These are phyloP conservation scores for Penicillium verhagenii DNA, from an alignment of 495 filamentous ascomycete species.

Conservation along the genomic window DNA sequence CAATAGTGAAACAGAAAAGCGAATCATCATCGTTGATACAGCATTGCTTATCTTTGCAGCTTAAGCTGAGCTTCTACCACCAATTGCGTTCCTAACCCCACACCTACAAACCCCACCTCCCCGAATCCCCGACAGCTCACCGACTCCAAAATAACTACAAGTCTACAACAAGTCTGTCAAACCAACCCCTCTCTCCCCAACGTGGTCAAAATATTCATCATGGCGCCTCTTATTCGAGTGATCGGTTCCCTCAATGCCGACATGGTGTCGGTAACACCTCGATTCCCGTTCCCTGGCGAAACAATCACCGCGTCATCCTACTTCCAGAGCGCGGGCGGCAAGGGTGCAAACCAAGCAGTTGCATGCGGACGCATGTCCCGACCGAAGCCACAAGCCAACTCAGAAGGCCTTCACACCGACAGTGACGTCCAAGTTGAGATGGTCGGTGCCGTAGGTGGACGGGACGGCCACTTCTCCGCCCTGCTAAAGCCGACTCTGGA, in stretches of 20 bases:
- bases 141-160: not conserved
- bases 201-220: slow-evolving; percentile 16
- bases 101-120: not conserved
- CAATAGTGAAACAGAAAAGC: not conserved
- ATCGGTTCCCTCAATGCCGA: slow-evolving; percentile 94
- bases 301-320: slow-evolving; percentile 81
- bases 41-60: no score
- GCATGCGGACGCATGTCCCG: slow-evolving; percentile 68
- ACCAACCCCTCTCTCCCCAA: not conserved
- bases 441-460: slow-evolving; percentile 75
- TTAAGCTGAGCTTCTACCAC: not conserved
- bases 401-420: slow-evolving; percentile 22
- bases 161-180: not conserved
- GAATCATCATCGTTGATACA: not conserved
- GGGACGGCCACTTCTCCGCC: slow-evolving; percentile 46
- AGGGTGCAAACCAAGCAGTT: slow-evolving; percentile 95
- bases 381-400: slow-evolving; percentile 16
- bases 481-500: slow-evolving; percentile 47
- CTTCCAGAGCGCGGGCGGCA: slow-evolving; percentile 79
- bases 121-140: slow-evolving; percentile 2
- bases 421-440: slow-evolving; percentile 65
- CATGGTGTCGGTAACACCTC: slow-evolving; percentile 80
- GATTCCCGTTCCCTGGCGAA: slow-evolving; percentile 79
- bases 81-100: not conserved
- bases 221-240: slow-evolving; percentile 63